Evolutionary conservation across 2,329 filamentous ascomycete species (phyloP).

Genomic region (Aspergillus novofumigatus): DNA sequence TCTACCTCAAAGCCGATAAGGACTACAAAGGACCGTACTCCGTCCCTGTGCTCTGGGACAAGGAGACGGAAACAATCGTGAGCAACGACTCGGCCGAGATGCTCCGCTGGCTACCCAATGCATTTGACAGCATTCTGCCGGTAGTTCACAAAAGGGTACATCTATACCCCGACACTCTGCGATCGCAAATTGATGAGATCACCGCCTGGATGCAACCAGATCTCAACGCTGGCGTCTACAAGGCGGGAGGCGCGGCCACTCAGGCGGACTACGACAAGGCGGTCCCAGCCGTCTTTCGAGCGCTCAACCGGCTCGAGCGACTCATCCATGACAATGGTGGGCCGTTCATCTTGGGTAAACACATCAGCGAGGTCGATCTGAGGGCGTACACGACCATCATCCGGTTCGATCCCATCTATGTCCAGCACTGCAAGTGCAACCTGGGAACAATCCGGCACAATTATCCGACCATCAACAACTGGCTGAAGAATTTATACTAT

Average conservation of each 20-base stretch:
- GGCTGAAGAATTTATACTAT: slow-evolving; percentile 59
- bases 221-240: slow-evolving; percentile 60
- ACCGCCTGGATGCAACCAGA: slow-evolving; percentile 53
- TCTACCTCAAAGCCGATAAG: slow-evolving; percentile 60
- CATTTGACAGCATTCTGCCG: slow-evolving; percentile 50
- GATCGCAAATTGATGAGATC: slow-evolving; percentile 49
- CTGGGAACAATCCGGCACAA: slow-evolving; percentile 57
- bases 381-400: slow-evolving; percentile 55
- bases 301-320: slow-evolving; percentile 56
- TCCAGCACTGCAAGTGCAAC: slow-evolving; percentile 66
- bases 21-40: slow-evolving; percentile 59
- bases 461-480: slow-evolving; percentile 59
- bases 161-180: slow-evolving; percentile 52
- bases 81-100: slow-evolving; percentile 61
- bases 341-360: slow-evolving; percentile 53
- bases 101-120: slow-evolving; percentile 54
- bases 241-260: slow-evolving; percentile 54
- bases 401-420: slow-evolving; percentile 59
- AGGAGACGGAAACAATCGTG: slow-evolving; percentile 51
- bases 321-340: slow-evolving; percentile 45
- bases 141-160: slow-evolving; percentile 40
- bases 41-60: slow-evolving; percentile 62
- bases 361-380: slow-evolving; percentile 58
- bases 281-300: slow-evolving; percentile 53
- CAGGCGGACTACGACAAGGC: slow-evolving; percentile 55